phyloP scores from a whole-genome alignment of 345 rosid genomes.

The Cardamine chenopodiifolia region DNA sequence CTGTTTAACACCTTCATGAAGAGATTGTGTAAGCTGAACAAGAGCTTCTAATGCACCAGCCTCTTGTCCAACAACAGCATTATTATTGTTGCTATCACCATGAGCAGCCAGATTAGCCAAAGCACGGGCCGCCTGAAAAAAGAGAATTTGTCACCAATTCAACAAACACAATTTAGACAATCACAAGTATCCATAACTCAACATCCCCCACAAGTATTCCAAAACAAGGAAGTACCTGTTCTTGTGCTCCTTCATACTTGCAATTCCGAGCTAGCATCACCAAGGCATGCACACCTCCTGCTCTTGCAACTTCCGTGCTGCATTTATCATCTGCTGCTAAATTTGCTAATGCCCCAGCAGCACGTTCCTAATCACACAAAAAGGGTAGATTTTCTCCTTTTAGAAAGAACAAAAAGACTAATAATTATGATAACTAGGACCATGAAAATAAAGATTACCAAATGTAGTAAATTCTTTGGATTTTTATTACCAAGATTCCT shows the following conservation, averaged over 20 bases:
- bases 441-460: neutral
- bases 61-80: constrained; percentile 87
- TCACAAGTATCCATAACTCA: constrained; percentile 3
- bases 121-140: constrained; percentile 79
- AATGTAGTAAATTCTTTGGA: constrained; percentile 15
- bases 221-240: constrained; percentile 51
- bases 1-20: constrained; percentile 87
- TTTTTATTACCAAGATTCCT: neutral
- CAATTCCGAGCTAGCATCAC: constrained; percentile 73
- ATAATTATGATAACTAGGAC: neutral
- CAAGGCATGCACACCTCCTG: constrained; percentile 77
- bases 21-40: constrained; percentile 76
- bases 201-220: constrained; percentile 10
- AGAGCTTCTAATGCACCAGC: constrained; percentile 83
- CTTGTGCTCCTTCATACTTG: constrained; percentile 76
- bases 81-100: constrained; percentile 82
- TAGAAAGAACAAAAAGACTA: neutral
- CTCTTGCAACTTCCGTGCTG: constrained; percentile 68
- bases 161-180: constrained; percentile 6
- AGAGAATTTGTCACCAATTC: neutral
- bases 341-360: constrained; percentile 88
- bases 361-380: constrained; percentile 62
- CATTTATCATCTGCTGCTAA: constrained; percentile 83
- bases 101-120: constrained; percentile 94
- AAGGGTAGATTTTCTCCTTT: constrained; percentile 1